Percentiles rank a stretch among this genome's conserved stretches.
These are phyloP conservation scores for Diaporthe humulicola DNA, from an alignment of 2,329 filamentous ascomycete genomes.

Conservation along the genomic window DNA sequence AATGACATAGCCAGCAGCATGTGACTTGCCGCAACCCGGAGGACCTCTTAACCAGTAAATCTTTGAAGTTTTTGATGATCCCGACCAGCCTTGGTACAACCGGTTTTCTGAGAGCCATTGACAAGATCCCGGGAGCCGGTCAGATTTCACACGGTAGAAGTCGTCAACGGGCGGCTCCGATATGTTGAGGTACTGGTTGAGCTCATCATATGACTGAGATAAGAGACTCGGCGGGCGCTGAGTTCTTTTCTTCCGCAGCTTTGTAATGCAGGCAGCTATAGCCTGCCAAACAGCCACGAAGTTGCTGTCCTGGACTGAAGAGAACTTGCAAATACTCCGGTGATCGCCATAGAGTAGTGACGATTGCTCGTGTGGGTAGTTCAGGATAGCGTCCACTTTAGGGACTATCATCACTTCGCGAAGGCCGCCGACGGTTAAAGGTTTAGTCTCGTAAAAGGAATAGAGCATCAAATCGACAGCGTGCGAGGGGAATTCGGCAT, in stretches of 20 bases:
- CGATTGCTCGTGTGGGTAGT: background rate
- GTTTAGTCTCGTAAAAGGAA: background rate
- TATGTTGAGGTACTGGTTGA: background rate
- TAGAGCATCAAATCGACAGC: background rate
- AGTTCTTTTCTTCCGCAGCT: background rate
- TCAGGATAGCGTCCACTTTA: background rate
- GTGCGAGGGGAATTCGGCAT: background rate
- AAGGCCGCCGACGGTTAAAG: background rate
- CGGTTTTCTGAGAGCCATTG: background rate
- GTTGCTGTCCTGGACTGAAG: background rate
- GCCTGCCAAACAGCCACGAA: background rate
- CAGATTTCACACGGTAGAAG: background rate
- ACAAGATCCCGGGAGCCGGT: background rate
- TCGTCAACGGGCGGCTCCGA: background rate
- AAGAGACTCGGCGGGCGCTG: background rate
- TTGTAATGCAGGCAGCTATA: background rate
- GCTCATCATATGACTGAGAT: background rate
- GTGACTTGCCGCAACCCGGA: background rate
- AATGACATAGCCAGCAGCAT: background rate
- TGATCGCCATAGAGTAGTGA: background rate
- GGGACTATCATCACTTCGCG: slow-evolving; percentile 3
- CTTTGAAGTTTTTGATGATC: background rate
- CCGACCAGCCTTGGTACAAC: background rate
- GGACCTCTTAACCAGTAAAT: background rate
- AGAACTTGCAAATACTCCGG: background rate